Evolutionary conservation across 441 rosid genomes (phyloP), one percentile per base, ranked within the genome.

Genomic region (Syzygium malaccense): DNA sequence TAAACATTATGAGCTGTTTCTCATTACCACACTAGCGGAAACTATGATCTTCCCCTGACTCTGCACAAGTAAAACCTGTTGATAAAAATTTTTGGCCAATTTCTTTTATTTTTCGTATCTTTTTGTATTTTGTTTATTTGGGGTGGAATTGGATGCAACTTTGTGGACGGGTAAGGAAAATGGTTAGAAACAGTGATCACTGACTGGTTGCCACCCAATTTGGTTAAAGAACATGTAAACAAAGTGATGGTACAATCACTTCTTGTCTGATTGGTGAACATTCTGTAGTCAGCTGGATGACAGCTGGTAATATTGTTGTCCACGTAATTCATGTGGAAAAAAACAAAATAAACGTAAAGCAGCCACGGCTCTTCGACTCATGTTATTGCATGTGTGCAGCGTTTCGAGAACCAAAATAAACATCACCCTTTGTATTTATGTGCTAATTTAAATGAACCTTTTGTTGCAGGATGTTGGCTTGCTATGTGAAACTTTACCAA

Each of bases 401-500:
- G 1, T 51, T 49, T 49, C 0, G 3, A 84, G 58, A 53, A 84
- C 56, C 55, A 51, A 55, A 84, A 53, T 37, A 84, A 28, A 56
- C 64, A 85, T 56, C 64, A 20, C n/a, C 64, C 4, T 58, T 58
- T 85, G 26, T 55, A 55, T 19, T 18, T 3, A 19, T 54, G 48
- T 85, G 66, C 87, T 55, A 32, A 37, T 85, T 53, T 19, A 33
- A 37, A 85, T 45, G 64, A 85, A 58, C 45, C 78, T 91, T 88
- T 53, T 26, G 84, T 85, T 92, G 89, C 94, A 98, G 99, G 98
- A 94, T 89, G 88, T 95, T 49, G 94, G 94, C 87, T 89, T 90
- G 89, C 93, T 98, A 51, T 96, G 97, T 87, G 94, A 95, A 89
- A 95, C 95, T 89, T 89, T 96, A 88, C 96, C 96, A 66, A 86